Base-by-base conservation (phyloP, 805 yeast genomes). In the Blastobotrys attinorum region DNA sequence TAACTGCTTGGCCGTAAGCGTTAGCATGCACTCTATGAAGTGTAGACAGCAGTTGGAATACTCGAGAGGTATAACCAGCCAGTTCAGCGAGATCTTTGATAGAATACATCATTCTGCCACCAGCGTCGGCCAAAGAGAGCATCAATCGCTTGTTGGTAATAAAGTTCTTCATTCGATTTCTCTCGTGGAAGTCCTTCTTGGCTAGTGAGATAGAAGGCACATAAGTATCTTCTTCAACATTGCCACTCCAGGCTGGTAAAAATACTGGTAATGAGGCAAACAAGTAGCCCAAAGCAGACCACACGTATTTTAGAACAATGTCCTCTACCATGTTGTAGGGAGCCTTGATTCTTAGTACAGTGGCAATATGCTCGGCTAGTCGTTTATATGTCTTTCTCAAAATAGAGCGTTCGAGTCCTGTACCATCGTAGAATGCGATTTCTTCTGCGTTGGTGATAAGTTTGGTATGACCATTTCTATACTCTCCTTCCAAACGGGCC, bases 251-350 rank as follows among this genome's bases (percentile, higher is more conserved):
- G 3, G 71, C 61, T 16, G 80, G 81, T 45, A 86, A 61, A 42
- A 88, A 76, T 15, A 89, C 89, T 2, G 97, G 97, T 49, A 89
- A 73, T 1, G 95, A 83, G 0, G 96, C 85, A 65, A 86, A 88
- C 18, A 88, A 63, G 60, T 87, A 88, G n/a, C 97, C 96, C 65
- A 89, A 74, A 0, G 94, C 96, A 2, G 96, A 87, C 97, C 97
- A 89, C 10, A 90, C 78, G 58, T 85, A 87, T 64, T 88, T 89
- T 61, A 89, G 73, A 39, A 88, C 77, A 57, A 87, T 86, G 58
- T 87, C 94, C 65, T 89, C 96, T 47, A 83, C 62, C 48, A 85
- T 70, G 41, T 79, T 81, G 61, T 87, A 89, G 8, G 72, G 64
- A 44, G 84, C 79, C 47, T 83, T 75, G 33, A 73, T 69, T 47